A percentile compares a stretch with the other conserved stretches of the same genome.
These are phyloP conservation scores for Fusarium continuum DNA, from an alignment of 2,329 filamentous ascomycete genomes.

Conservation along the genomic window DNA sequence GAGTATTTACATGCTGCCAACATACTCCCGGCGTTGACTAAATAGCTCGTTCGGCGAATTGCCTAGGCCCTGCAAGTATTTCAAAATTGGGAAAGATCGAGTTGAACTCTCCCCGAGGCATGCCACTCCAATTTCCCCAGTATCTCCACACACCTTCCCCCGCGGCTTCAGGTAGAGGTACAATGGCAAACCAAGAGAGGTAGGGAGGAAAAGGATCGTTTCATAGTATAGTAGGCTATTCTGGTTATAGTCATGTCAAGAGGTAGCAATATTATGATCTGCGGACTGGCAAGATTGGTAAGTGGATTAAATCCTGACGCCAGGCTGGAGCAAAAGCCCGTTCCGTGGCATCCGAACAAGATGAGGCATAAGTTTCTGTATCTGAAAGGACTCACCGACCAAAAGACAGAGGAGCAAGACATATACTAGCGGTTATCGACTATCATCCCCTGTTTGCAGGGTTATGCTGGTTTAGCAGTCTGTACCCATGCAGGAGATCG, in stretches of 20 bases:
- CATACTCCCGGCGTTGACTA: background rate
- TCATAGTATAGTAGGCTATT: background rate
- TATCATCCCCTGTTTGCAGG: no score
- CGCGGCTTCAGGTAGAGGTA: background rate
- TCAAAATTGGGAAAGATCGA: constrained; percentile 3
- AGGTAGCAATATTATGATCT: constrained; percentile 11
- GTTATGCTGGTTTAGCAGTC: no score
- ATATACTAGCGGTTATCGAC: background rate
- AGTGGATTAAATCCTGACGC: background rate
- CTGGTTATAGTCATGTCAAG: background rate
- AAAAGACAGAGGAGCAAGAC: no score
- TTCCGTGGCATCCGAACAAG: background rate
- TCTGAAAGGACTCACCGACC: background rate
- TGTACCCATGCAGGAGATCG: background rate
- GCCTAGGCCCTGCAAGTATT: constrained; percentile 1
- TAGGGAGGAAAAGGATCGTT: background rate
- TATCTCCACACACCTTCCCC: constrained; percentile 15
- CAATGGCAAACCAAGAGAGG: constrained; percentile 11
- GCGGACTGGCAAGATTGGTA: background rate
- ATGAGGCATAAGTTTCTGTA: background rate
- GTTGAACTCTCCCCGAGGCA: background rate
- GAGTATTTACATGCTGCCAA: background rate
- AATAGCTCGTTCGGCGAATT: background rate
- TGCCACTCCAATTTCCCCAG: constrained; percentile 25
- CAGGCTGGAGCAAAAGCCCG: background rate